Conservation (phyloP, 148 eudicot genomes). For the Nepenthes mirabilis region DNA sequence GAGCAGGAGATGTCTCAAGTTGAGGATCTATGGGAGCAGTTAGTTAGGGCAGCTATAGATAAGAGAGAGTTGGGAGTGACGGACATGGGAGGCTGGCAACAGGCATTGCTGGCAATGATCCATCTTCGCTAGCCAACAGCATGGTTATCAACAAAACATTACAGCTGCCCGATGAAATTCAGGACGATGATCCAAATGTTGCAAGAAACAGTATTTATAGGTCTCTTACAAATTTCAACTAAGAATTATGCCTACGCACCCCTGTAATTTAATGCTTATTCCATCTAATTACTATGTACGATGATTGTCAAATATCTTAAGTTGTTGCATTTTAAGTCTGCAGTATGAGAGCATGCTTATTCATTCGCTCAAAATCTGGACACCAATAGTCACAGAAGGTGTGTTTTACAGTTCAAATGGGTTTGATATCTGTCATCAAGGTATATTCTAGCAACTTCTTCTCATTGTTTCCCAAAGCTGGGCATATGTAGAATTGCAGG, state of each 20-base stretch:
- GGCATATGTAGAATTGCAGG: background rate
- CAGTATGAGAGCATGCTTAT: slow-evolving; percentile 95
- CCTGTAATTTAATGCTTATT: background rate
- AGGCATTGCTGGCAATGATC: slow-evolving; percentile 88
- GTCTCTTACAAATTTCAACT: background rate
- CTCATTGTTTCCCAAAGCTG: background rate
- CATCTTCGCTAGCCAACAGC: slow-evolving; percentile 73
- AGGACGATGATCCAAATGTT: slow-evolving; percentile 78
- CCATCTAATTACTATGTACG: no score
- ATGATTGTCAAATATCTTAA: background rate
- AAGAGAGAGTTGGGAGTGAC: slow-evolving; percentile 49
- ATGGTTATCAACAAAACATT: slow-evolving; percentile 77
- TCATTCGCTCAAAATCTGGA: slow-evolving; percentile 91
- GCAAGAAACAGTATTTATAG: slow-evolving; percentile 62
- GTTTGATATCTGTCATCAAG: slow-evolving; percentile 97
- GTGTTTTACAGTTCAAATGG: slow-evolving; percentile 97
- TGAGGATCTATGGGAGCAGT: slow-evolving; percentile 87
- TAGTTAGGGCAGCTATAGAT: slow-evolving; percentile 80
- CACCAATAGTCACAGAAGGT: slow-evolving; percentile 94
- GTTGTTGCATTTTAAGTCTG: slow-evolving; percentile 9
- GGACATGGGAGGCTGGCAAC: slow-evolving; percentile 52
- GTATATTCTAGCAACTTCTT: slow-evolving; percentile 17
- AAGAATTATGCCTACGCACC: background rate
- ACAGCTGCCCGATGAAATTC: slow-evolving; percentile 91
- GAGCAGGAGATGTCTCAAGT: slow-evolving; percentile 69